These are phyloP conservation scores for Xylaria palmicola DNA, from an alignment of 495 filamentous ascomycete species.

Conservation along the genomic window DNA sequence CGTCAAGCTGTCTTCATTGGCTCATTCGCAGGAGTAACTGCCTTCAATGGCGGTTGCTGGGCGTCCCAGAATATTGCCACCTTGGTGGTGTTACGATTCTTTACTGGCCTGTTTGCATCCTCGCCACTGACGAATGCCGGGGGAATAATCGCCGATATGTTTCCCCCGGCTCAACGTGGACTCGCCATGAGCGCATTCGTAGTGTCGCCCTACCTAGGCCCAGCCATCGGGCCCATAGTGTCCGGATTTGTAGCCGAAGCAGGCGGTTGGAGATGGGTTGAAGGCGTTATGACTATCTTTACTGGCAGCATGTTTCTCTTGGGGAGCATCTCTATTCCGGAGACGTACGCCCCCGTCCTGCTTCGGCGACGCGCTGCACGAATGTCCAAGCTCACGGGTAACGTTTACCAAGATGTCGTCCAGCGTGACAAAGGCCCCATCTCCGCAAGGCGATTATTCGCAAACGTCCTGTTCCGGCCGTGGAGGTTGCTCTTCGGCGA, in stretches of 20 bases:
- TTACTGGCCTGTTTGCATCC: conserved; percentile 71
- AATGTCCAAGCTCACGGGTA: conserved; percentile 67
- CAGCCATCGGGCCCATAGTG: conserved; percentile 55
- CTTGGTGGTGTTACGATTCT: conserved; percentile 74
- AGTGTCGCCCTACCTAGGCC: conserved; percentile 67
- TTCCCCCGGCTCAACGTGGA: conserved; percentile 59
- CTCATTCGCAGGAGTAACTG: conserved; percentile 45
- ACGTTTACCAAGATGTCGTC: conserved; percentile 49
- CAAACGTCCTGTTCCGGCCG: conserved; percentile 59
- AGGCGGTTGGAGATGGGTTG: conserved; percentile 66
- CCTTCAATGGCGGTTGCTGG: conserved; percentile 66
- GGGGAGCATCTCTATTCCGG: conserved; percentile 69
- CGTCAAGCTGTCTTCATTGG: conserved; percentile 65
- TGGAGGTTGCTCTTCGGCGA: conserved; percentile 75
- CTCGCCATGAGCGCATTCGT: conserved; percentile 62
- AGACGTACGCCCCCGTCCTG: conserved; percentile 76
- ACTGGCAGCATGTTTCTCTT: conserved; percentile 60
- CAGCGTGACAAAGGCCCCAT: too few relatives aligned
- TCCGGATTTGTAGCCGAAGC: conserved; percentile 62
- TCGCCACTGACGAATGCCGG: conserved; percentile 71
- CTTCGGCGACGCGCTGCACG: conserved; percentile 67
- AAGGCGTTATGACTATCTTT: conserved; percentile 68
- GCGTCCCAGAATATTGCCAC: conserved; percentile 63
- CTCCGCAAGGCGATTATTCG: too few relatives aligned
- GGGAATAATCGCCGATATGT: conserved; percentile 74